phyloP scores from a whole-genome alignment of 2,329 filamentous ascomycete genomes.

The Thelonectria olida region DNA sequence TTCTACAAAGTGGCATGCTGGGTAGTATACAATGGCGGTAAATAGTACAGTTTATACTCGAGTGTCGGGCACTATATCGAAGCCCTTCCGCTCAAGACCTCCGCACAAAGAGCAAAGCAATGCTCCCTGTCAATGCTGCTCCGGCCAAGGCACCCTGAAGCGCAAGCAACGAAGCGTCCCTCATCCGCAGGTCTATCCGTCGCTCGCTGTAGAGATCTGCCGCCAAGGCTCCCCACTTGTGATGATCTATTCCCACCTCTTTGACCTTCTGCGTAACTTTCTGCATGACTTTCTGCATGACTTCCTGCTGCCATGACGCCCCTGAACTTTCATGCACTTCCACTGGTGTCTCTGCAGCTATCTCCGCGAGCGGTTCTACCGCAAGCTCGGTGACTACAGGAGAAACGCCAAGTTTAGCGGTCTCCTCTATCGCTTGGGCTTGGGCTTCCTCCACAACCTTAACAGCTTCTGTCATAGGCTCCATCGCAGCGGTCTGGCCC shows the following conservation, averaged over 20 bases:
- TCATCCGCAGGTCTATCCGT: slow-evolving; percentile 69
- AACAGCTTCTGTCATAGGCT: slow-evolving; percentile 24
- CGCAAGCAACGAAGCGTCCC: slow-evolving; percentile 75
- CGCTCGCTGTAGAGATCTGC: slow-evolving; percentile 73
- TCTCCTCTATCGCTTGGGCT: slow-evolving; percentile 6
- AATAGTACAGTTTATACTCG: slow-evolving; percentile 33
- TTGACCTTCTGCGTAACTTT: too few species aligned
- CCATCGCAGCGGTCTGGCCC: slow-evolving; percentile 28
- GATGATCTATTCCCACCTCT: slow-evolving; percentile 52
- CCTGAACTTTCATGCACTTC: neutral
- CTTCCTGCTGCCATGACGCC: slow-evolving; percentile 31
- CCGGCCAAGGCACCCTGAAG: slow-evolving; percentile 74
- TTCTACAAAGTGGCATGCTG: slow-evolving; percentile 8
- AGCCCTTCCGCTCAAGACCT: slow-evolving; percentile 35
- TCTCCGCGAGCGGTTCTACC: slow-evolving; percentile 13
- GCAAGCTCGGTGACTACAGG: slow-evolving; percentile 12
- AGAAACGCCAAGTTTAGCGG: slow-evolving; percentile 10
- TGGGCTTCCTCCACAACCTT: slow-evolving; percentile 15
- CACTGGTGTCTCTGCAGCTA: neutral
- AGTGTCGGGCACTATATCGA: slow-evolving; percentile 10
- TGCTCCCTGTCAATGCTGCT: slow-evolving; percentile 65
- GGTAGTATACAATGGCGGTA: slow-evolving; percentile 25
- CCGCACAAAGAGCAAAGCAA: slow-evolving; percentile 60
- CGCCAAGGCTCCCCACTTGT: slow-evolving; percentile 58
- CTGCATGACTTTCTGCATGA: too few species aligned